Conservation (phyloP, 345 rosid genomes). For the Corchorus capsularis region DNA sequence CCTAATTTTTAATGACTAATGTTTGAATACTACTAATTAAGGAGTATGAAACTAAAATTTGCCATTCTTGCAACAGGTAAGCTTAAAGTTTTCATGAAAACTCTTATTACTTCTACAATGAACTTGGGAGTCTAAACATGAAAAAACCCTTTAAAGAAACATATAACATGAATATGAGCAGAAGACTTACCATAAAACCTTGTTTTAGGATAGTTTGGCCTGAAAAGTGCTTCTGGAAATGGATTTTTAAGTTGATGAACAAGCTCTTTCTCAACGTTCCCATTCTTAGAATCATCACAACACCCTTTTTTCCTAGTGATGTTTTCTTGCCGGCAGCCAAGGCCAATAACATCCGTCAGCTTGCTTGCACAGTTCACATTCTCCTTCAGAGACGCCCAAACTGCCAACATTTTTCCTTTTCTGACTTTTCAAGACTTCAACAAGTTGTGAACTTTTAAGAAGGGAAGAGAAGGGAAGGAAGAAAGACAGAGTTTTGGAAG, state of each 20-base stretch:
- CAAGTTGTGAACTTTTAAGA: background rate
- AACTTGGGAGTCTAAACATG: background rate
- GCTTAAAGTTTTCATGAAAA: background rate
- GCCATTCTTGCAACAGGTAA: background rate
- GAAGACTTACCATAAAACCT: conserved; percentile 28
- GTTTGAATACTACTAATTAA: background rate
- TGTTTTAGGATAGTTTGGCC: conserved; percentile 27
- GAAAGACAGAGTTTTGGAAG: background rate
- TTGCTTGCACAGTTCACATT: conserved; percentile 35
- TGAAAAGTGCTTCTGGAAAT: conserved; percentile 27
- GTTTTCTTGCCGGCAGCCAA: conserved; percentile 8
- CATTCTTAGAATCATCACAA: background rate
- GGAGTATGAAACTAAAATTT: background rate
- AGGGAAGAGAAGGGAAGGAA: background rate
- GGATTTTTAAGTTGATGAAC: conserved; percentile 26
- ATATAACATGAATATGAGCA: background rate
- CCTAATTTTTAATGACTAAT: background rate
- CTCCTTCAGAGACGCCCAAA: conserved; percentile 44
- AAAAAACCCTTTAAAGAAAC: background rate
- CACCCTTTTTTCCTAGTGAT: background rate
- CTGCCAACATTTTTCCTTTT: conserved; percentile 27
- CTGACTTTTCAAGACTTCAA: background rate
- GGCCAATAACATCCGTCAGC: conserved; percentile 20
- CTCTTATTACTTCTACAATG: background rate
- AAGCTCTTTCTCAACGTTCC: conserved; percentile 17